These are phyloP conservation scores for Trichoderma sp. DNA, from an alignment of 2,329 filamentous ascomycete genomes.

Conservation along the genomic window DNA sequence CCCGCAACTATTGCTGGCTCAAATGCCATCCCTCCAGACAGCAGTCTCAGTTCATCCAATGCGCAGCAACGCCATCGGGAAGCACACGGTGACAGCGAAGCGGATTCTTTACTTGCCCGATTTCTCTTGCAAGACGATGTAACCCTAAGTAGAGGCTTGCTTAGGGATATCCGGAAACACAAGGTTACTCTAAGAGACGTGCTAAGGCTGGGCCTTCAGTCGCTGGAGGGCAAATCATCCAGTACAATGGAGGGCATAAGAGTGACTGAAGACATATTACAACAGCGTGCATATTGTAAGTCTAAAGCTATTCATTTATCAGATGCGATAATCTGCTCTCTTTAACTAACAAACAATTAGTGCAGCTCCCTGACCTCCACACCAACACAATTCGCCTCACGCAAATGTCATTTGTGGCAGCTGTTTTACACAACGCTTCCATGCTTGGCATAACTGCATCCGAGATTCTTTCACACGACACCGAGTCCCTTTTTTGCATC, in stretches of 20 bases:
- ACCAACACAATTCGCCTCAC: constrained; percentile 19
- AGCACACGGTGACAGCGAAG: background rate
- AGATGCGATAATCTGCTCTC: background rate
- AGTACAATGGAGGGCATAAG: background rate
- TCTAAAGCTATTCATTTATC: background rate
- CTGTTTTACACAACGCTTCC: constrained; percentile 32
- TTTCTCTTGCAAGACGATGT: constrained; percentile 9
- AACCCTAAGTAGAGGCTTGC: background rate
- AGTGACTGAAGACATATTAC: background rate
- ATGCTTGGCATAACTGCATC: constrained; percentile 32
- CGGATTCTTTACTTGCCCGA: background rate
- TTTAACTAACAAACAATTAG: background rate
- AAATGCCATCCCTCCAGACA: background rate
- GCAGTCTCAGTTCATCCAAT: background rate
- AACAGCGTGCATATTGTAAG: background rate
- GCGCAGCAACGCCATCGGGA: background rate
- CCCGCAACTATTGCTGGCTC: background rate
- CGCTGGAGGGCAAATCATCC: background rate
- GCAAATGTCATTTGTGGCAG: constrained; percentile 23
- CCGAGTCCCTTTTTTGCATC: constrained; percentile 11
- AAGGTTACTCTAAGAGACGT: background rate
- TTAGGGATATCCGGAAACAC: background rate
- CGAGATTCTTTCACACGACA: background rate
- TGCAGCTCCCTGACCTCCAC: constrained; percentile 14
- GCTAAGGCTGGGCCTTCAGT: background rate